Base-by-base conservation (phyloP, 345 rosid genomes). In the Melaleuca quinquenervia region DNA sequence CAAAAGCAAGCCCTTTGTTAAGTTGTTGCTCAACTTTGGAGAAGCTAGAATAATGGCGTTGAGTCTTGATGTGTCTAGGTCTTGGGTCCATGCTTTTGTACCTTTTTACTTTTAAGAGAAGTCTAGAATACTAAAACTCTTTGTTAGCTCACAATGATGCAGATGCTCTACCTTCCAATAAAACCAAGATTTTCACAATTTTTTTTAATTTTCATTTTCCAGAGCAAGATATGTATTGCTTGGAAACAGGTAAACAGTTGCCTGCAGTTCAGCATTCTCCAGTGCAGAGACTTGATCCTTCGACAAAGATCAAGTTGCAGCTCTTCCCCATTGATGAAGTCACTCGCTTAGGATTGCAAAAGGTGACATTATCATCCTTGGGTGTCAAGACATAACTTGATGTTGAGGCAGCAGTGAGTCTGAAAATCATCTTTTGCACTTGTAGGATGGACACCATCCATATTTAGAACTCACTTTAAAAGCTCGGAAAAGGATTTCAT, bases 361-460 rank as follows among this genome's bases (percentile, higher is more conserved):
- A 94, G 95, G 98, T 96, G 58, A 84, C 75, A 84, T 62, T 1
- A 36, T 36, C 80, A 36, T 70, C 48, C 48, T 70, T 18, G 80
- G 22, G 22, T 70, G 80, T 32, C 82, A 49, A 26, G 70, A 15
- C 21, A 52, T 32, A 11, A 26, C 20, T 78, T 41, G n/a, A 53
- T 13, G 75, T 12, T 8, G 32, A 8, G 9, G 80, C 80, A 70
- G 26, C 80, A 70, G 41, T 41, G 41, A 32, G 13, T 70, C 7
- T 70, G 80, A 70, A 32, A 3, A 32, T 52, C 12, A 54, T 9
- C 44, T 32, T 70, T 87, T 2, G n/a, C 83, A 62, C n/a, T 44
- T 55, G 36, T 75, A 94, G 99, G 97, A 94, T 74, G 98, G 99
- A 24, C 93, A 92, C 88, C 89, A 97, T 91, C 99, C 99, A 52